Evolutionary conservation across 495 filamentous ascomycete genomes (phyloP).

Genomic region (Acidiella bohemica): DNA sequence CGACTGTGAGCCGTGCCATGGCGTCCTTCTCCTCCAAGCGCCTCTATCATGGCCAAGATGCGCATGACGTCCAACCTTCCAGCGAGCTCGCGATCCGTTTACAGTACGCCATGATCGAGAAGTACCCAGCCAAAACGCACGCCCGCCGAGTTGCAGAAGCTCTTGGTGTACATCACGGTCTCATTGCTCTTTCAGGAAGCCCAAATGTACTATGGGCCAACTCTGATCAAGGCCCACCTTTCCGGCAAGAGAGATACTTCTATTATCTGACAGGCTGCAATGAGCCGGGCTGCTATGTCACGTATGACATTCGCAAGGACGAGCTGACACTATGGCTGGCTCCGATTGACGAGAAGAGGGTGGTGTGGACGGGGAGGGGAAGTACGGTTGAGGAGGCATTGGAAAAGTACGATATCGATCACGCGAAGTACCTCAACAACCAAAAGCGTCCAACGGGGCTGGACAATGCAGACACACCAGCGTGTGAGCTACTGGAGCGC

Average conservation of each 20-base stretch:
- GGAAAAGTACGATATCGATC: constrained; percentile 25
- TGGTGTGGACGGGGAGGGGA: constrained; percentile 49
- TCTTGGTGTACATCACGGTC: constrained; percentile 45
- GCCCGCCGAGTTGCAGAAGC: constrained; percentile 56
- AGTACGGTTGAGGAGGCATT: constrained; percentile 39
- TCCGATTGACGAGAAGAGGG: constrained; percentile 35
- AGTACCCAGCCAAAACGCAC: constrained; percentile 54
- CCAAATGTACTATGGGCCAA: constrained; percentile 40
- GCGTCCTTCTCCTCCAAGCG: no score
- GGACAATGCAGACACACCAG: constrained; percentile 32
- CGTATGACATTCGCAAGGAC: constrained; percentile 48
- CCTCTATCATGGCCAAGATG: no score
- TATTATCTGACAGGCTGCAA: constrained; percentile 52
- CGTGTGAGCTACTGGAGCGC: constrained; percentile 33
- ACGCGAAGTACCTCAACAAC: constrained; percentile 1
- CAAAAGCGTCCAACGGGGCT: no score
- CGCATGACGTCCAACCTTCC: no score
- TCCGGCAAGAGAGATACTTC: constrained; percentile 59
- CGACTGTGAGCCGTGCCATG: no score
- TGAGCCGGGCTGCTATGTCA: constrained; percentile 46
- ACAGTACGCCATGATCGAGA: no score
- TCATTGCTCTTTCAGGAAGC: constrained; percentile 43
- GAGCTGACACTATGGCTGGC: constrained; percentile 34
- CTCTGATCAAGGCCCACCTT: constrained; percentile 44
- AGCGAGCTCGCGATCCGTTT: no score